Evolutionary conservation across 2,329 filamentous ascomycete genomes (phyloP).

Genomic region (Colletotrichum sp.): DNA sequence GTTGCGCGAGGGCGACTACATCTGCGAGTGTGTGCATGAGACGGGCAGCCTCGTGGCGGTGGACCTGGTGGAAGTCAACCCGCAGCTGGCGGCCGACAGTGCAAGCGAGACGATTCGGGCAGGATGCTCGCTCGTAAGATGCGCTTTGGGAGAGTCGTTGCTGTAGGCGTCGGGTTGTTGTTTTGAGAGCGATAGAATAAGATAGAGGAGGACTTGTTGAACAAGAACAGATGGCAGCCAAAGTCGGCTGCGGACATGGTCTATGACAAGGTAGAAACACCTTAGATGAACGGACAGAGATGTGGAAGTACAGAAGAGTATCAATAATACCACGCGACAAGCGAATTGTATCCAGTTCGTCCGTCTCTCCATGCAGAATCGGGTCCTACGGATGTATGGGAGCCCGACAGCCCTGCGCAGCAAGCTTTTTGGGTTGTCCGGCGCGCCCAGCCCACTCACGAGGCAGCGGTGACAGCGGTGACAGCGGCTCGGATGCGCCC

Average conservation of each 20-base stretch:
- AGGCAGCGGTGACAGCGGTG: background rate
- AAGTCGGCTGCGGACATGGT: background rate
- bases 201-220: background rate
- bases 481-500: background rate
- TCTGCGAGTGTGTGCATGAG: conserved; percentile 86
- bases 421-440: background rate
- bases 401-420: background rate
- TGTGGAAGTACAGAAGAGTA: background rate
- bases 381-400: background rate
- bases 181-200: background rate
- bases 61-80: conserved; percentile 85
- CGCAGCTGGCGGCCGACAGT: conserved; percentile 70
- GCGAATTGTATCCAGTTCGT: background rate
- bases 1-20: conserved; percentile 94
- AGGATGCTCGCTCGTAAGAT: conserved; percentile 89
- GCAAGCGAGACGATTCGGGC: conserved; percentile 88
- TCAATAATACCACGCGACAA: background rate
- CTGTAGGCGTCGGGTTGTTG: conserved; percentile 52
- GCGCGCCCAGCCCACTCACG: background rate
- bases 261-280: background rate
- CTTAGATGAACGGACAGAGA: background rate
- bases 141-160: conserved; percentile 89
- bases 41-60: conserved; percentile 80
- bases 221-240: background rate
- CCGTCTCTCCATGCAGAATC: background rate